Evolutionary conservation across 2,329 filamentous ascomycete species (phyloP), one percentile per base, ranked within the genome.

Genomic region (Fusarium neocosmosporiellum): DNA sequence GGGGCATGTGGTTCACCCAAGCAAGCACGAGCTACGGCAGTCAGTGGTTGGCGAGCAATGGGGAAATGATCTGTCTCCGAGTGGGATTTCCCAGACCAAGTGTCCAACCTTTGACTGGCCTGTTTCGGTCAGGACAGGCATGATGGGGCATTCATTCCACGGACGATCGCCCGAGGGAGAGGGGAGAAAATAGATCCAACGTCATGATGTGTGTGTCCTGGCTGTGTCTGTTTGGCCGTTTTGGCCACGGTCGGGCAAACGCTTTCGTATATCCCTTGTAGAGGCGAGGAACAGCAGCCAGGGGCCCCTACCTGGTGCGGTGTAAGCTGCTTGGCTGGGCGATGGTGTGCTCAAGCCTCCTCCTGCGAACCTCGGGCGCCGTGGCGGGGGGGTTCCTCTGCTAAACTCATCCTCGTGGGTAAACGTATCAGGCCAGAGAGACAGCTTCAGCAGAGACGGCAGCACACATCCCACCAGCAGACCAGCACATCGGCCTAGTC

Each of bases 371-470:
- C 46, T 50, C 46, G 46, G 46, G 46, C 46, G 24, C 43, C 36
- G 55, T 69, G 71, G 71, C 65, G 71, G 71, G 71, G 71, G 71
- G 67, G 50, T 33, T 36, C 53, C 55, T 55, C 34, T 41, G 11
- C 33, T 36, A 27, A 63, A 64, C 58, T 63, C 62, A 72, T 66
- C 61, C 58, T 63, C 65, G 39, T 63, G 14, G 43, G 43, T 48
- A 27, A 48, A 50, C 46, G 27, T 37, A 54, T 55, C 43, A 37
- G 33, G 41, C 18, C 59, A 62, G 43, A 54, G 34, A 50, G 46
- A 50, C 24, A 50, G 46, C 33, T 54, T 54, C 39, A 58, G 65
- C 34, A 58, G 36, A 61, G 43, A 36, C 34, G 39, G 13, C 37
- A 48, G 41, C 33, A 27, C 33, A 27, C 20, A 53, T 29, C 22